These are phyloP conservation scores for Fragilaria radians DNA, from an alignment of 108 stramenopile species.

Conservation along the genomic window DNA sequence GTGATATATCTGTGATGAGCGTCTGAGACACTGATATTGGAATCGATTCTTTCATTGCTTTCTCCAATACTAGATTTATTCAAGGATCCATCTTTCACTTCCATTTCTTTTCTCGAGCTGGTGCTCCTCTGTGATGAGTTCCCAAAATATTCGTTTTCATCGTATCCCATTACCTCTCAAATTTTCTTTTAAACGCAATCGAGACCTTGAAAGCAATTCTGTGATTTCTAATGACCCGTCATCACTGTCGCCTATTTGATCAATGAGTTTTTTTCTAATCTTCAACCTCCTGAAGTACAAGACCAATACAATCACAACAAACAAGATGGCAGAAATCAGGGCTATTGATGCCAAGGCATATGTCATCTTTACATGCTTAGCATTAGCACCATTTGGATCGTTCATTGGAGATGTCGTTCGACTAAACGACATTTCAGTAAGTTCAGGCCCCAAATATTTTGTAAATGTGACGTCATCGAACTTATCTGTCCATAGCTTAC, in stretches of 20 bases:
- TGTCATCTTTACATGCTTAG: not conserved
- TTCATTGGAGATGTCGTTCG: not conserved
- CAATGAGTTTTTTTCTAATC: not conserved
- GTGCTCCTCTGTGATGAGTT: not conserved
- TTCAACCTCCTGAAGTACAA: not conserved
- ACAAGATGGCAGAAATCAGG: not conserved
- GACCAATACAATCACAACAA: not conserved
- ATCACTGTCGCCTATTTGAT: not conserved
- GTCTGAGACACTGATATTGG: too few species aligned
- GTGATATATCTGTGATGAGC: too few species aligned
- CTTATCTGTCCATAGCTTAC: not conserved
- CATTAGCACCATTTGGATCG: not conserved
- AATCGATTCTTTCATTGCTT: too few species aligned
- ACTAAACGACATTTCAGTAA: not conserved
- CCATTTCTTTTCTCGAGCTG: too few species aligned
- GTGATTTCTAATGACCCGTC: not conserved
- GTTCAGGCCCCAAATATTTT: slow-evolving; percentile 8
- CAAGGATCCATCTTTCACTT: too few species aligned
- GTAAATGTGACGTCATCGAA: not conserved
- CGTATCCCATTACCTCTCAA: not conserved
- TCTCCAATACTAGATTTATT: too few species aligned
- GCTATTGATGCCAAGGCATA: not conserved
- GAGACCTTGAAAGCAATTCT: not conserved
- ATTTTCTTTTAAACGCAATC: not conserved
- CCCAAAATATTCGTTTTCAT: not conserved